These are phyloP conservation scores for Debaryomyces maramus DNA, from an alignment of 805 yeast species.

Conservation along the genomic window DNA sequence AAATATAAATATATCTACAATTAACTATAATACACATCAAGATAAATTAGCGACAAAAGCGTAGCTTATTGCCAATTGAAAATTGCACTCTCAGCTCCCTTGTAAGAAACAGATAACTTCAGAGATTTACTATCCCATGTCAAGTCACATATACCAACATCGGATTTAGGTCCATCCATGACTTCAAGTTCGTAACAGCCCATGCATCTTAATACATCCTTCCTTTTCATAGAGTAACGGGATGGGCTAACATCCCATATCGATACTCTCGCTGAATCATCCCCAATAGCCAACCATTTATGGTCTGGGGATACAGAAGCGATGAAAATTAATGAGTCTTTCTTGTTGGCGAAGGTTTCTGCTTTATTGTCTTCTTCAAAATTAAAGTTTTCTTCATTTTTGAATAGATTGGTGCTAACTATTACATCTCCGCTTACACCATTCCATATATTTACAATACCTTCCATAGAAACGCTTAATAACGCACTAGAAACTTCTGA, in stretches of 20 bases:
- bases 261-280: constrained; percentile 58
- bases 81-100: constrained; percentile 33
- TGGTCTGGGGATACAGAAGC: constrained; percentile 54
- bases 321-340: constrained; percentile 56
- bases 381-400: constrained; percentile 23
- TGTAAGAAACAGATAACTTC: constrained; percentile 32
- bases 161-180: constrained; percentile 10
- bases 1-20: constrained; percentile 2
- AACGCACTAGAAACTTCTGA: constrained; percentile 23
- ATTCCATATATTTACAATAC: constrained; percentile 70
- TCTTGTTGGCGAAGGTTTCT: constrained; percentile 14
- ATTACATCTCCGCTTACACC: constrained; percentile 42
- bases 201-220: constrained; percentile 22
- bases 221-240: constrained; percentile 2
- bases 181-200: constrained; percentile 21
- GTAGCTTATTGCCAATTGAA: constrained; percentile 14
- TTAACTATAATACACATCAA: constrained; percentile 1
- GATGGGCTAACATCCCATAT: constrained; percentile 44
- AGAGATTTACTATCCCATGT: constrained; percentile 34
- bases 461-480: constrained; percentile 67
- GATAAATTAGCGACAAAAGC: not conserved
- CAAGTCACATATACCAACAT: constrained; percentile 37
- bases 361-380: constrained; percentile 10
- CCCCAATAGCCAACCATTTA: constrained; percentile 59
- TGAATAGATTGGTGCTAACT: constrained; percentile 31